These are phyloP conservation scores for Diplodia seriata DNA, from an alignment of 2,329 filamentous ascomycete genomes.

Conservation along the genomic window DNA sequence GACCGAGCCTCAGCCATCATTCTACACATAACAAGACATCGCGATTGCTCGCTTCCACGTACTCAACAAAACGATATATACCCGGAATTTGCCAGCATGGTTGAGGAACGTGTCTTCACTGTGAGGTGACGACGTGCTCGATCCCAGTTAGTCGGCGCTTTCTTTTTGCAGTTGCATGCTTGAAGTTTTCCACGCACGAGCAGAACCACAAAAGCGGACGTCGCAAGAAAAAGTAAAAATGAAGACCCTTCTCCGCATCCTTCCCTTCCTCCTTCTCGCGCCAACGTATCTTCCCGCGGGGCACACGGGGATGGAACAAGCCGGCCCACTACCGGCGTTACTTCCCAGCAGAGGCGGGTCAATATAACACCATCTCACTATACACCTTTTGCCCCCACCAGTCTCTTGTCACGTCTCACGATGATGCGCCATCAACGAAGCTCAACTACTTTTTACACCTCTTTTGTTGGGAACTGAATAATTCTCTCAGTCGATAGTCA, in stretches of 20 bases:
- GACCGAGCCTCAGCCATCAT: not conserved
- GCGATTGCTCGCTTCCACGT: not conserved
- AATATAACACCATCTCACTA: conserved; percentile 10
- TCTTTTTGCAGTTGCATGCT: no score
- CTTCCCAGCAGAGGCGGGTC: conserved; percentile 5
- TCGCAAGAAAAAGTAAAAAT: not conserved
- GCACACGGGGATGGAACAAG: not conserved
- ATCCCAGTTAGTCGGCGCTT: no score
- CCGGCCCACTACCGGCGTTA: conserved; percentile 8
- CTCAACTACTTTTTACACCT: not conserved
- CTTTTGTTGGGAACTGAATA: not conserved
- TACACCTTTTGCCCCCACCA: not conserved
- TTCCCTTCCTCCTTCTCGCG: not conserved
- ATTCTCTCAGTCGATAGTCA: not conserved
- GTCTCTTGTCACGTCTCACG: conserved; percentile 1
- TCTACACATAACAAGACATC: not conserved
- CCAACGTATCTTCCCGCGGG: not conserved
- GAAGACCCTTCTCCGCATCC: not conserved
- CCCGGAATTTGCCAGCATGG: not conserved
- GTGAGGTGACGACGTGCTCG: no score
- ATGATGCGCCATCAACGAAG: not conserved
- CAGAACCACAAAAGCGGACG: not conserved
- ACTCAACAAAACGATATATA: not conserved
- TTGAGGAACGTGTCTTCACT: not conserved
- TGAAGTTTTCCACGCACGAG: no score